Conservation (phyloP, 345 rosid genomes). For the Leavenworthia alabamica region DNA sequence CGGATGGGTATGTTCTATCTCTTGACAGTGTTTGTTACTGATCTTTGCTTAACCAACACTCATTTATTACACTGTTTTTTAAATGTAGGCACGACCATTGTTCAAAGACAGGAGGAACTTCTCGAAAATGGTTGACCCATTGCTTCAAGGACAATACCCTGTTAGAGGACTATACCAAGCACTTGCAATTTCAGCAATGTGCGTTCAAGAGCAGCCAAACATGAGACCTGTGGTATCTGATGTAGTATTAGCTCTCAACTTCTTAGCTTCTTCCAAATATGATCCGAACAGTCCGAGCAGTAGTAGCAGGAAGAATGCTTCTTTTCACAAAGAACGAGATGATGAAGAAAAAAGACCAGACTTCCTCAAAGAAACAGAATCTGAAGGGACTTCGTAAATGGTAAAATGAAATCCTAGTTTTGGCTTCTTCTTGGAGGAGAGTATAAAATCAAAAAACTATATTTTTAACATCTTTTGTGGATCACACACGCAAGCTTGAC, state of each 20-base stretch:
- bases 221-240: constrained; percentile 69
- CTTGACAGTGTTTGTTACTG: background rate
- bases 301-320: constrained; percentile 26
- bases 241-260: constrained; percentile 74
- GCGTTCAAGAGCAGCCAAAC: constrained; percentile 84
- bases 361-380: constrained; percentile 16
- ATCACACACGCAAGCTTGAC: constrained; percentile 46
- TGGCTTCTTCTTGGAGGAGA: constrained; percentile 3
- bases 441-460: background rate
- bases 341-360: constrained; percentile 17
- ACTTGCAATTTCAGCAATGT: constrained; percentile 89
- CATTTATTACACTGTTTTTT: background rate
- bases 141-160: constrained; percentile 67
- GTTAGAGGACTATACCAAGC: constrained; percentile 79
- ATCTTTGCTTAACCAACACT: background rate
- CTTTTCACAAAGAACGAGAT: background rate
- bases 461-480: constrained; percentile 19
- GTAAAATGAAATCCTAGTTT: constrained; percentile 8
- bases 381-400: constrained; percentile 16
- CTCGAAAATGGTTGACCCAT: constrained; percentile 65
- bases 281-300: constrained; percentile 35
- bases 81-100: constrained; percentile 73
- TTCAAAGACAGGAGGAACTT: constrained; percentile 80
- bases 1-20: constrained; percentile 66
- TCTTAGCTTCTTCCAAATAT: constrained; percentile 60